phyloP scores from a whole-genome alignment of 2,329 filamentous ascomycete species.

The Diplodia scrobiculata region DNA sequence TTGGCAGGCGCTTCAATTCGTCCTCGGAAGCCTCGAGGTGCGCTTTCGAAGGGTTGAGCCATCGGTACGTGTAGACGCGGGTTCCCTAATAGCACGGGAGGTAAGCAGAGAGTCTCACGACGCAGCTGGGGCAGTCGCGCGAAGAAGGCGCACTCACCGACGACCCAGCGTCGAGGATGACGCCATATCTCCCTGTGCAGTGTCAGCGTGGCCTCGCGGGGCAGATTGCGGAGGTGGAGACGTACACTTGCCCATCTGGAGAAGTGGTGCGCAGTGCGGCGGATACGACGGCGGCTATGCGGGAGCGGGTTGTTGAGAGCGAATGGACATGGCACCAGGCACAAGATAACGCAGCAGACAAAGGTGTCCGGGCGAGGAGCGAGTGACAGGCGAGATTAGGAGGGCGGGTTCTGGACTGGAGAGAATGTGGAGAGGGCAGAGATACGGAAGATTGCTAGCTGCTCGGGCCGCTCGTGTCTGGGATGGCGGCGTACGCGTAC shows the following conservation, averaged over 20 bases:
- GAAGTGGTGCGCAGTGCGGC: constrained; percentile 17
- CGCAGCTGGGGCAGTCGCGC: background rate
- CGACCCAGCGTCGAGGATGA: constrained; percentile 96
- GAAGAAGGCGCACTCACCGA: constrained; percentile 58
- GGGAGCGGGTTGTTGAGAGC: constrained; percentile 4
- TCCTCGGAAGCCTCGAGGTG: constrained; percentile 61
- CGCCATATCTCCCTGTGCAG: constrained; percentile 70
- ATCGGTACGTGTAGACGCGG: constrained; percentile 89
- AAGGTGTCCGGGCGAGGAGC: constrained; percentile 1
- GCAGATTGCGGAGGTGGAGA: constrained; percentile 31
- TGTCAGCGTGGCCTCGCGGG: constrained; percentile 3
- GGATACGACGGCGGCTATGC: constrained; percentile 19
- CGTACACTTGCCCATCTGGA: constrained; percentile 49
- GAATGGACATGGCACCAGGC: constrained; percentile 30
- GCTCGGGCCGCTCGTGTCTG: constrained; percentile 16
- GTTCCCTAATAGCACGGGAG: constrained; percentile 62
- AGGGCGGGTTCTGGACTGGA: constrained; percentile 2
- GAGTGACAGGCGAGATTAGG: constrained; percentile 25
- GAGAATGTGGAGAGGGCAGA: constrained; percentile 27
- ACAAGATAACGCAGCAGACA: constrained; percentile 4
- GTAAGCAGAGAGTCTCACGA: constrained; percentile 2
- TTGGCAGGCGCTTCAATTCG: constrained; percentile 70
- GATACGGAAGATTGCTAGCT: constrained; percentile 23
- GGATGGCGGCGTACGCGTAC: constrained; percentile 25
- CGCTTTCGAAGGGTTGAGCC: constrained; percentile 75